Evolutionary conservation across 306 rosid species (phyloP).

Genomic region (Datisca glomerata): DNA sequence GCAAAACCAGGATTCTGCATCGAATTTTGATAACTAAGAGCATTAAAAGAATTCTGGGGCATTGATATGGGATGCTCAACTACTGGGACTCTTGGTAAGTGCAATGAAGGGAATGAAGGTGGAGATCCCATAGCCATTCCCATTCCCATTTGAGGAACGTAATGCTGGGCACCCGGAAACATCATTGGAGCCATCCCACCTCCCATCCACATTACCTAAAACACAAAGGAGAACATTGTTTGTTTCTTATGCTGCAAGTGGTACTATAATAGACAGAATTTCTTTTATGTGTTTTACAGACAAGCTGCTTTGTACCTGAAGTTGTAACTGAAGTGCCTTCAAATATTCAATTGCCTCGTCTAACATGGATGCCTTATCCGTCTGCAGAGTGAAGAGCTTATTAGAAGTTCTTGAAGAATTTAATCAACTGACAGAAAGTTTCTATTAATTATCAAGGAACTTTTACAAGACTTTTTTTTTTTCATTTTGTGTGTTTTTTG

Average conservation of each 20-base stretch:
- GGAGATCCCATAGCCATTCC: slow-evolving; percentile 45
- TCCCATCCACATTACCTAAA: slow-evolving; percentile 86
- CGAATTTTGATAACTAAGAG: slow-evolving; percentile 45
- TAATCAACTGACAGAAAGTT: no score
- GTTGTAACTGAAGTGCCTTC: slow-evolving; percentile 82
- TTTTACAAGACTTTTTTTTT: no score
- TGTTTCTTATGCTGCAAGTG: neutral
- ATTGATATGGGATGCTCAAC: slow-evolving; percentile 37
- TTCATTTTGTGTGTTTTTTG: no score
- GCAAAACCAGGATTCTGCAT: slow-evolving; percentile 48
- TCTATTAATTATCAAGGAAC: no score
- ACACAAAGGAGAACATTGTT: slow-evolving; percentile 3
- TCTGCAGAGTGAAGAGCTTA: slow-evolving; percentile 43
- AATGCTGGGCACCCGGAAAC: slow-evolving; percentile 70
- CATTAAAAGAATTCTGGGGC: slow-evolving; percentile 42
- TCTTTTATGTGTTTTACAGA: no score
- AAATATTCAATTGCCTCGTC: slow-evolving; percentile 86
- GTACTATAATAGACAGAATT: neutral
- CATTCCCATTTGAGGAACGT: slow-evolving; percentile 46
- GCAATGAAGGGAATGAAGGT: slow-evolving; percentile 42
- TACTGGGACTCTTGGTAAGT: slow-evolving; percentile 28
- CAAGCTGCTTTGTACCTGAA: slow-evolving; percentile 66
- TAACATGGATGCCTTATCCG: slow-evolving; percentile 82
- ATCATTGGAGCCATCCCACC: slow-evolving; percentile 65
- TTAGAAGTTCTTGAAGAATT: no score